A percentile compares a stretch with the other conserved stretches of the same genome.
These are phyloP conservation scores for Coemansia sp. DNA, from an alignment of 192 early-diverging fungal species.

Conservation along the genomic window DNA sequence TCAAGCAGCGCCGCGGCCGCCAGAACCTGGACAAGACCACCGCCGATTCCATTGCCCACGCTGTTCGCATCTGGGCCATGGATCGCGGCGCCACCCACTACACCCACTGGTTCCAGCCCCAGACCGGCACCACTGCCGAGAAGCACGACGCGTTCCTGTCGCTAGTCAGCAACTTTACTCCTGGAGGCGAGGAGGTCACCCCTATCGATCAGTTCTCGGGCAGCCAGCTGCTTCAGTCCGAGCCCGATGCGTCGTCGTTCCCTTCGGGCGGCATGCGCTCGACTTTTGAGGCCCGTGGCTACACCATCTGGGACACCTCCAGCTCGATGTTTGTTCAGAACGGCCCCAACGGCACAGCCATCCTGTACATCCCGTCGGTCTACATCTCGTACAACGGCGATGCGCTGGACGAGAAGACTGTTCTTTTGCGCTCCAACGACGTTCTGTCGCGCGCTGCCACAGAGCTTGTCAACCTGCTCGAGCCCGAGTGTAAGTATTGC, in stretches of 20 bases:
- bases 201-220: slow-evolving; percentile 97
- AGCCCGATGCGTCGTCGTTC: slow-evolving; percentile 99
- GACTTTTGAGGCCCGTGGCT: slow-evolving; percentile 99
- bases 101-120: slow-evolving; percentile 99
- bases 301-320: slow-evolving; percentile 98
- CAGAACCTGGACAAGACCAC: slow-evolving; percentile 88
- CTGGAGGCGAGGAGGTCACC: slow-evolving; percentile 80
- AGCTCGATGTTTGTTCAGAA: slow-evolving; percentile 94
- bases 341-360: slow-evolving; percentile 88
- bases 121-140: slow-evolving; percentile 97
- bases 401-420: slow-evolving; percentile 98
- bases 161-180: slow-evolving; percentile 77
- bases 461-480: slow-evolving; percentile 79
- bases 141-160: slow-evolving; percentile 99
- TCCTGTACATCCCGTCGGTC: slow-evolving; percentile 96
- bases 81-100: slow-evolving; percentile 97
- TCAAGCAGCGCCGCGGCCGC: slow-evolving; percentile 90
- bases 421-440: slow-evolving; percentile 89
- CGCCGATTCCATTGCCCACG: slow-evolving; percentile 98
- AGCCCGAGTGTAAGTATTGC: slow-evolving; percentile 54
- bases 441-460: slow-evolving; percentile 79
- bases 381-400: slow-evolving; percentile 99
- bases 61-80: slow-evolving; percentile 97
- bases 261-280: slow-evolving; percentile 97
- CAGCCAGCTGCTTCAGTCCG: slow-evolving; percentile 94